Percentiles rank a stretch among this genome's conserved stretches.
phyloP scores from a whole-genome alignment of 78 protist species.

The Isochrysis galbana region DNA sequence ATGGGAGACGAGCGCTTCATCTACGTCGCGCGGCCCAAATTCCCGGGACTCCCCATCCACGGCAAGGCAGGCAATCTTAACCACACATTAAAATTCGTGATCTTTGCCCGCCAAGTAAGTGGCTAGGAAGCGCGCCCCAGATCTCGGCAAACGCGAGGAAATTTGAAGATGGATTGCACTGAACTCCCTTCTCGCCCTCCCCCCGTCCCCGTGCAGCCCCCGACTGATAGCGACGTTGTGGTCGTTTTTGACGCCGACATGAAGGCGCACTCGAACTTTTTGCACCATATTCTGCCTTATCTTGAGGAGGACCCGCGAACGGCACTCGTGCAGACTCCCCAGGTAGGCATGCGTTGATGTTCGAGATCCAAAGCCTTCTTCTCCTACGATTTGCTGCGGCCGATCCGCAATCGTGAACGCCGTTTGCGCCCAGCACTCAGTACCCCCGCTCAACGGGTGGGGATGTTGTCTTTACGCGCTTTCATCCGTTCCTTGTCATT shows the following conservation, averaged over 20 bases:
- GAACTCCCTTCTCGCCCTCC: background rate
- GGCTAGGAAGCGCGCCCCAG: too few species aligned
- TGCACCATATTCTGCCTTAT: background rate
- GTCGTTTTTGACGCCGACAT: background rate
- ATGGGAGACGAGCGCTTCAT: background rate
- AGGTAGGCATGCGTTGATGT: too few species aligned
- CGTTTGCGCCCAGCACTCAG: too few species aligned
- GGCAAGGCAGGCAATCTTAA: conserved; percentile 15
- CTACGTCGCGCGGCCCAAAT: background rate
- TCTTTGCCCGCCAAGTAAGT: background rate
- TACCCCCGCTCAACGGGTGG: too few species aligned
- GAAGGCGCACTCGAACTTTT: conserved; percentile 1
- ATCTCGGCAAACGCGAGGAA: too few species aligned
- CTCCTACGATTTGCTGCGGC: too few species aligned
- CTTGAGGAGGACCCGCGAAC: background rate
- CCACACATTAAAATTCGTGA: background rate
- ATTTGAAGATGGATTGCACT: background rate
- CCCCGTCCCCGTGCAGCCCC: background rate
- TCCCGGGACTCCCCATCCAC: background rate
- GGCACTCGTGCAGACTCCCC: background rate
- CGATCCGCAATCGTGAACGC: too few species aligned
- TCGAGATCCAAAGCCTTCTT: too few species aligned
- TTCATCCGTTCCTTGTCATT: too few species aligned
- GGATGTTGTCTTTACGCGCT: too few species aligned
- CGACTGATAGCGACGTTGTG: background rate